Evolutionary conservation across 139 green algal genomes (phyloP).

Genomic region (Spirogloea muscicola): DNA sequence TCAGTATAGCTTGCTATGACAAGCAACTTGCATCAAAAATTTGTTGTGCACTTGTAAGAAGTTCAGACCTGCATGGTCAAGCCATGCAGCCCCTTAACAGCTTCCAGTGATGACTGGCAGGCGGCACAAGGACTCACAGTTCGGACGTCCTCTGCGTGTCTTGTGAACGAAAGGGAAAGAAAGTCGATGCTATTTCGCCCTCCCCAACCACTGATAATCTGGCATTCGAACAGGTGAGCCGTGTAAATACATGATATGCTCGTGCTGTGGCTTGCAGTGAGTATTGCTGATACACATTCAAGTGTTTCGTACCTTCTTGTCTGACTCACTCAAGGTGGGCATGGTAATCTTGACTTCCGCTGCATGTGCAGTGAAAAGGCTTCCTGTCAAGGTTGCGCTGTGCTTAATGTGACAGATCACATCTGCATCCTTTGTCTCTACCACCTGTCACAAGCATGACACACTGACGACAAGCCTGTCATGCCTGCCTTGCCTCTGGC

Average conservation of each 20-base stretch:
- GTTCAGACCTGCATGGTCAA: too few species aligned
- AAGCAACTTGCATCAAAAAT: too few species aligned
- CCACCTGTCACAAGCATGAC: slow-evolving; percentile 18
- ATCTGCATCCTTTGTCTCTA: slow-evolving; percentile 14
- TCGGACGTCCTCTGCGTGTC: slow-evolving; percentile 85
- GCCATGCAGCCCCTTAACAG: too few species aligned
- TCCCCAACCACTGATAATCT: slow-evolving; percentile 88
- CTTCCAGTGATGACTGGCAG: too few species aligned
- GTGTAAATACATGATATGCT: too few species aligned
- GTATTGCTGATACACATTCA: too few species aligned
- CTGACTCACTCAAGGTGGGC: slow-evolving; percentile 91
- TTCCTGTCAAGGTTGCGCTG: slow-evolving; percentile 83
- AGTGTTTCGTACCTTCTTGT: too few species aligned
- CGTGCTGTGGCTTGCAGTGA: too few species aligned
- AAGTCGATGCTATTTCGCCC: slow-evolving; percentile 95
- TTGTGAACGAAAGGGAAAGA: slow-evolving; percentile 96
- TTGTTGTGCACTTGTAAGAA: too few species aligned
- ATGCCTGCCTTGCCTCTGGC: neutral
- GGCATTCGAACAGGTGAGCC: too few species aligned
- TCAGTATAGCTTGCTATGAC: too few species aligned
- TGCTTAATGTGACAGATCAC: slow-evolving; percentile 91
- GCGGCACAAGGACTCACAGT: too few species aligned
- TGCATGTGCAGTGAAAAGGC: slow-evolving; percentile 69
- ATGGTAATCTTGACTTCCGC: slow-evolving; percentile 61
- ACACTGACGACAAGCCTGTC: slow-evolving; percentile 9